Evolutionary conservation across 805 yeast genomes (phyloP), one percentile per base, ranked within the genome.

Genomic region (Zygosaccharomyces rouxii): DNA sequence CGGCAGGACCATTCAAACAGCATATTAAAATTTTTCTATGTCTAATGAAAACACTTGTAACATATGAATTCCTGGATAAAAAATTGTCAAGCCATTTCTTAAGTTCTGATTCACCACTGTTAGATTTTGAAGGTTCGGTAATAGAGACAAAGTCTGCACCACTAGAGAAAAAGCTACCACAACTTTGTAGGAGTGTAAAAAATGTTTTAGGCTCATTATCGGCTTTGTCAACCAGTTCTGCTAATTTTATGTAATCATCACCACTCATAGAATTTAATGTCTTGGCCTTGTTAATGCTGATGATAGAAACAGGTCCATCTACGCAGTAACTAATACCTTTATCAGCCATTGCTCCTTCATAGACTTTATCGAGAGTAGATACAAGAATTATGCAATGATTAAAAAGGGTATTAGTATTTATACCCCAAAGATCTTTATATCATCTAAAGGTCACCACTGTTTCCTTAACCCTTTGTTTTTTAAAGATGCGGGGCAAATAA

Each of bases 1-100:
- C 77, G 4, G 81, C 95, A 0, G 97, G 96, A 0, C 97, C 97
- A 62, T 89, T 89, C 49, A 89, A 72, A 3, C 89, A 90, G 38
- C 80, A 79, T 23, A 81, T 81, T 31, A 89, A 69, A 7, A 87
- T 72, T 63, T 89, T 89, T 7, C 75, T 68, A 67, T 89, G 96
- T 58, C 80, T 77, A 54, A 79, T 78, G 62, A 86, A 80, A 33
- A 83, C 71, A 54, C 81, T 78, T 4, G 94, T 82, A 47, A 89
- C 68, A 58, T 76, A 81, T 23, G 81, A 75, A 64, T 89, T 89
- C 58, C 89, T 78, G 3, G 89, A 77, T n/a, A 80, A 79, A 58
- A 85, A 84, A 52, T 71, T 70, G 46, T 74, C 69, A 42, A 79
- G 65, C 84, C 86, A 81, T 50, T 70, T 65, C 31, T 59, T 66